Evolutionary conservation across 2,329 filamentous ascomycete genomes (phyloP), one percentile per base, ranked within the genome.

Genomic region (Phoma sp.): DNA sequence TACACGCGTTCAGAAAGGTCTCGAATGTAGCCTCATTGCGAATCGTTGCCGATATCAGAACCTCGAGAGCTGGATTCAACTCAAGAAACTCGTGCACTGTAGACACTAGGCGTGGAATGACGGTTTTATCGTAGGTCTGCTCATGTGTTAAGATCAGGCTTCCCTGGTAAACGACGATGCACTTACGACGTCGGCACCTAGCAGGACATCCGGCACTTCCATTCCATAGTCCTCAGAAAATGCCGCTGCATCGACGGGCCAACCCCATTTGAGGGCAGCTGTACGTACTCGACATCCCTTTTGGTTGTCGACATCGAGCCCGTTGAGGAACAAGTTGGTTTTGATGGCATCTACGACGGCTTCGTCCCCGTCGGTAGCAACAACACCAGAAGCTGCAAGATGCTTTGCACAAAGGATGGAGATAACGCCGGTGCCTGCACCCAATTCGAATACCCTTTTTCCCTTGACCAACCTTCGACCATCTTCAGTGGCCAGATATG

Each of bases 391-490:
- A 0, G 88, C 82, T 6, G 74, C 78, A 0, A 94, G 80, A 67
- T 86, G 78, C 62, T 87, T 89, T n/a, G 86, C 84, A 60, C 89
- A 91, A 0, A 93, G 77, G 12, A 93, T 85, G 0, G 89, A 88
- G 1, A 92, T 75, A 68, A 92, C 89, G 0, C 90, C 90, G 1
- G 91, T 93, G 1, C 90, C 90, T 1, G 89, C 85, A 3, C 90
- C 90, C 1, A 94, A 80, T 69, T 94, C 90, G 2, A 94, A 78
- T 1, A 93, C 75, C 7, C 78, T 81, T 67, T 85, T 88, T 2
- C 78, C 81, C 7, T 66, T 65, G 25, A 91, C 77, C 4, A 82
- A 65, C 2, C 68, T 58, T 37, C 72, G 74, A n/a, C 83, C 84
- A 10, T 66, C 43, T 4, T 74, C 58, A 29, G 74, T 73, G 3